Percentiles rank a stretch among this genome's conserved stretches.
Conservation (phyloP, 495 filamentous ascomycete species). For the Barbatosphaeria neglecta region DNA sequence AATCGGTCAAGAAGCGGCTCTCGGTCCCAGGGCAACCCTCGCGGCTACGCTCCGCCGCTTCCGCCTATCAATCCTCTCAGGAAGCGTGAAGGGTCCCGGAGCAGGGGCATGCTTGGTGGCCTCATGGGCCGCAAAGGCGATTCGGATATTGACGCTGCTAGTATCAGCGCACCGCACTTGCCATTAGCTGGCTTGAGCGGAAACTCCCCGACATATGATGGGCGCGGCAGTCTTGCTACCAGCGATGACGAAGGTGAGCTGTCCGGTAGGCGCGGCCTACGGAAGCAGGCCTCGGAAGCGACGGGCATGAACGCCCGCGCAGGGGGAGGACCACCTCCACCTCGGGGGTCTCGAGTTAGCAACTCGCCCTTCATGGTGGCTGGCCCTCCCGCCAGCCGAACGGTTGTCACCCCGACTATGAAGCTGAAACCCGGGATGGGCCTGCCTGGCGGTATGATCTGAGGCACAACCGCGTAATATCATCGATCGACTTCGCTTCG, state of each 20-base stretch:
- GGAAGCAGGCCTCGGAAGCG: constrained; percentile 28
- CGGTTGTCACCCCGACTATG: constrained; percentile 13
- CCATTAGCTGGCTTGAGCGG: not conserved
- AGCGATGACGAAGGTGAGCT: constrained; percentile 35
- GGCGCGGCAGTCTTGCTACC: constrained; percentile 36
- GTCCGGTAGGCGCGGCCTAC: constrained; percentile 21
- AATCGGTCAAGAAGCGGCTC: constrained; percentile 16
- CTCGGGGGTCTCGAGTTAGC: constrained; percentile 29
- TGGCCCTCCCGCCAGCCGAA: constrained; percentile 21
- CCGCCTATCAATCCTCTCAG: constrained; percentile 63
- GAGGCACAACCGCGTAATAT: constrained; percentile 6
- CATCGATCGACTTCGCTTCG: constrained; percentile 13
- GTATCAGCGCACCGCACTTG: constrained; percentile 4
- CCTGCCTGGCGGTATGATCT: constrained; percentile 36
- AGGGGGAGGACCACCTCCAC: constrained; percentile 32
- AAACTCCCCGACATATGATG: constrained; percentile 8
- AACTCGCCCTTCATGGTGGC: constrained; percentile 16
- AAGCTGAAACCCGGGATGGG: constrained; percentile 18
- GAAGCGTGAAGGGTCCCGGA: constrained; percentile 42
- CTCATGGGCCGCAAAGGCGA: constrained; percentile 30
- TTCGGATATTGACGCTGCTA: constrained; percentile 11
- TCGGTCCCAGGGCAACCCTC: constrained; percentile 26
- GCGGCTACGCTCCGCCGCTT: constrained; percentile 39
- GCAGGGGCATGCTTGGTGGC: constrained; percentile 41
- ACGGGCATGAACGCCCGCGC: not conserved